Percentiles rank a stretch among this genome's conserved stretches.
Conservation (phyloP, 208 protist species). For the Leishmania mexicana region DNA sequence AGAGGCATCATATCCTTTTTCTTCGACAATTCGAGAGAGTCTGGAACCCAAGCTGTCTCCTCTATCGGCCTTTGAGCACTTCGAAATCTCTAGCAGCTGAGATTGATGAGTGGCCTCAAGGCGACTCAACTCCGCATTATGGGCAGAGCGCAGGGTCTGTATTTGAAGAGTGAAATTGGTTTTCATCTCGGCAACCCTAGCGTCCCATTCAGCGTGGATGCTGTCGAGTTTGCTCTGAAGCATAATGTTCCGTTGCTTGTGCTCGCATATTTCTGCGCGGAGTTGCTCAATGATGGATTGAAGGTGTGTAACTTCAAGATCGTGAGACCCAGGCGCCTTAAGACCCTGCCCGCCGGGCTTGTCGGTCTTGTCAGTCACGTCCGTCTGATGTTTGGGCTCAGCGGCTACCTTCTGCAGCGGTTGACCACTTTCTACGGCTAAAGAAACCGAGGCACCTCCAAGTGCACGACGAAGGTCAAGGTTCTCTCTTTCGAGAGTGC, state of each 20-base stretch:
- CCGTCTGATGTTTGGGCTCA: background rate
- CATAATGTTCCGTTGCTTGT: constrained; percentile 32
- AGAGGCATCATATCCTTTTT: constrained; percentile 39
- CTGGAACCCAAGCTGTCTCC: constrained; percentile 13
- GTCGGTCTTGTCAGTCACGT: background rate
- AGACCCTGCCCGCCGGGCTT: background rate
- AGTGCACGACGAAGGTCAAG: constrained; percentile 24
- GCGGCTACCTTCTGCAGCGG: background rate
- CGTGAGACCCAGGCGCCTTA: background rate
- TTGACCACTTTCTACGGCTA: background rate
- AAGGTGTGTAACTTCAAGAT: constrained; percentile 12
- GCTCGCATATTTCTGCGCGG: constrained; percentile 23
- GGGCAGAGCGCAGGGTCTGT: constrained; percentile 33
- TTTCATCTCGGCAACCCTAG: constrained; percentile 34
- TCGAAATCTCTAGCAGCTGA: constrained; percentile 34
- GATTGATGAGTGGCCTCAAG: constrained; percentile 47
- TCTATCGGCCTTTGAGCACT: constrained; percentile 10
- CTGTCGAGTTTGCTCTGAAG: constrained; percentile 36
- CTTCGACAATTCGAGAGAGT: constrained; percentile 21
- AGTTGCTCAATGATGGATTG: constrained; percentile 31
- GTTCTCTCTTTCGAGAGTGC: constrained; percentile 31
- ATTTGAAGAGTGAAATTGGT: constrained; percentile 42
- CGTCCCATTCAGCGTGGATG: constrained; percentile 45
- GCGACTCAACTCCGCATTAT: constrained; percentile 51
- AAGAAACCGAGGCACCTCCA: background rate